Percentiles rank a stretch among this genome's conserved stretches.
These are phyloP conservation scores for Calocybe indica DNA, from an alignment of 768 basidiomycete genomes.

Conservation along the genomic window DNA sequence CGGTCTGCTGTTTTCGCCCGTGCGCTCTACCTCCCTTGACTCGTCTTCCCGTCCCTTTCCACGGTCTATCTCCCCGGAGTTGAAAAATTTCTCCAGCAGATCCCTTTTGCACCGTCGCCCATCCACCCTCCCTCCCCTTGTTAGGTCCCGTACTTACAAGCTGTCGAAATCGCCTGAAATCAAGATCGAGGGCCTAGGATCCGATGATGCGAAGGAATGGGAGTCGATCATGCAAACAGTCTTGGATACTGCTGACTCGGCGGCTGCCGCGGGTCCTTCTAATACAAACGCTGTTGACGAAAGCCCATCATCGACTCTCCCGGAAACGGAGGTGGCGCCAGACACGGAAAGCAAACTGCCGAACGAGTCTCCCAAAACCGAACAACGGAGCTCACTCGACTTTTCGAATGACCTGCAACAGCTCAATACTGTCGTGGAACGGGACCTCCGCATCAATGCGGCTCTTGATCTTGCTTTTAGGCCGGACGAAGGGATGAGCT, in stretches of 20 bases:
- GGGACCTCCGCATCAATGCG: slow-evolving; percentile 30
- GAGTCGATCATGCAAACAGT: slow-evolving; percentile 34
- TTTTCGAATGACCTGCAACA: slow-evolving; percentile 21
- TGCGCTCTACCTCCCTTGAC: slow-evolving; percentile 33
- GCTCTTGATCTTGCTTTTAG: slow-evolving; percentile 35
- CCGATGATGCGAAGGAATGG: slow-evolving; percentile 33
- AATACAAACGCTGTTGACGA: slow-evolving; percentile 5
- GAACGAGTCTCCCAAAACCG: slow-evolving; percentile 19
- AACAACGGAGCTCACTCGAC: slow-evolving; percentile 10
- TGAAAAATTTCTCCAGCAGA: slow-evolving; percentile 27
- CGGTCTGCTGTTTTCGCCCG: slow-evolving; percentile 34
- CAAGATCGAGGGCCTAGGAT: slow-evolving; percentile 24
- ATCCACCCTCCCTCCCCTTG: slow-evolving; percentile 20
- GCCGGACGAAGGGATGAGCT: slow-evolving; percentile 29
- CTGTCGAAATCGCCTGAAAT: slow-evolving; percentile 14
- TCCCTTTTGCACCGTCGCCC: slow-evolving; percentile 21
- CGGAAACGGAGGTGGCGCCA: slow-evolving; percentile 1
- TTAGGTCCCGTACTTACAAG: slow-evolving; percentile 3
- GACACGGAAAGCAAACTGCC: not conserved
- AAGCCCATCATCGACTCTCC: not conserved
- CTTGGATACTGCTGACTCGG: slow-evolving; percentile 18
- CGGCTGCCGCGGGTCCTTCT: slow-evolving; percentile 9
- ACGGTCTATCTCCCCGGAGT: slow-evolving; percentile 36
- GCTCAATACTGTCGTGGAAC: slow-evolving; percentile 27
- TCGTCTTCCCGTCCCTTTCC: slow-evolving; percentile 20